A percentile compares a stretch with the other conserved stretches of the same genome.
Evolutionary conservation across 2,329 filamentous ascomycete species (phyloP).

Genomic region (Penicillium sp.): DNA sequence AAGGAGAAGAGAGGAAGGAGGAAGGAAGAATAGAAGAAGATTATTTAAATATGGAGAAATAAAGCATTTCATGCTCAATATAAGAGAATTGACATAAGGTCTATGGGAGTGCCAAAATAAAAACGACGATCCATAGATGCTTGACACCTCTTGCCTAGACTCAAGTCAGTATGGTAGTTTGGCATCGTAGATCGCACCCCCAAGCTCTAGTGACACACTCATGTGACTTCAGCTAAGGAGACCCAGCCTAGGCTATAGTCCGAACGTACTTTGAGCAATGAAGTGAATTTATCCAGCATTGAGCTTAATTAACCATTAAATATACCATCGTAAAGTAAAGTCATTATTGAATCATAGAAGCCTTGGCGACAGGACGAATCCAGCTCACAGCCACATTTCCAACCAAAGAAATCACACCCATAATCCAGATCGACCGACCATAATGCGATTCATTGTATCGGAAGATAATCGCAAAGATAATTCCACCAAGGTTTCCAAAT

Average conservation of each 20-base stretch:
- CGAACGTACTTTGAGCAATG: background rate
- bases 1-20: no score
- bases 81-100: no score
- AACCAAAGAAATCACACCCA: conserved; percentile 72
- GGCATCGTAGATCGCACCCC: no score
- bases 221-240: no score
- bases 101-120: no score
- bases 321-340: background rate
- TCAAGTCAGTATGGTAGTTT: no score
- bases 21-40: no score
- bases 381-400: conserved; percentile 67
- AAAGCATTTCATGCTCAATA: no score
- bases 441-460: conserved; percentile 71
- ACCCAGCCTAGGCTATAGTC: background rate
- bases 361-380: conserved; percentile 61
- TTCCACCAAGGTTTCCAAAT: conserved; percentile 79
- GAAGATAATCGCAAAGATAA: conserved; percentile 82
- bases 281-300: background rate
- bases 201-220: no score
- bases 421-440: conserved; percentile 74
- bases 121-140: no score
- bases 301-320: background rate
- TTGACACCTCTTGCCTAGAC: no score
- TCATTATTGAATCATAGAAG: conserved; percentile 41
- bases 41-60: no score